phyloP scores from a whole-genome alignment of 345 rosid genomes.

The Eucalyptus fibrosa region DNA sequence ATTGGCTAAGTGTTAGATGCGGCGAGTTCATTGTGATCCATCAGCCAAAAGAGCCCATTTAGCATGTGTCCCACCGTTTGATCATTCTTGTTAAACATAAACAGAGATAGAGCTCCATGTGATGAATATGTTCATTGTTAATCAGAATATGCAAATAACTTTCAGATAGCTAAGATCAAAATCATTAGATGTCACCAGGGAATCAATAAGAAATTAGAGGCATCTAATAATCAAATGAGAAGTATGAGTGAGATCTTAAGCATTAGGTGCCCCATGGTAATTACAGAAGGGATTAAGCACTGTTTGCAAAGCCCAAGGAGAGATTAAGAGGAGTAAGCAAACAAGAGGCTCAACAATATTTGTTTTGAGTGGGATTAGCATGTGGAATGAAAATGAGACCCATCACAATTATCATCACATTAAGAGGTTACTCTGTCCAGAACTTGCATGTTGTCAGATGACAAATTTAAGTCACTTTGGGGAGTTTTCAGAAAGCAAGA shows the following conservation, averaged over 20 bases:
- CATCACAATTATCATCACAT: neutral
- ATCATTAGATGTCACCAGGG: neutral
- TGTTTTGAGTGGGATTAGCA: neutral
- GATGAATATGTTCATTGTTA: neutral
- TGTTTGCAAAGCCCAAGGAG: neutral
- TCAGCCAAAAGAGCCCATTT: neutral
- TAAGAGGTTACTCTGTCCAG: neutral
- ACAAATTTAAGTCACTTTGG: neutral
- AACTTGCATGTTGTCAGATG: neutral
- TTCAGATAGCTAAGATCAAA: neutral
- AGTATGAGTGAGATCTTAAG: neutral
- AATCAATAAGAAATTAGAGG: neutral
- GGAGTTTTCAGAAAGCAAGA: neutral
- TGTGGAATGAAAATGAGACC: neutral
- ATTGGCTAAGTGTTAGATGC: neutral
- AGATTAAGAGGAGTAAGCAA: neutral
- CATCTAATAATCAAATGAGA: neutral
- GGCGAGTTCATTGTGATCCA: neutral
- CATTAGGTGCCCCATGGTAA: neutral
- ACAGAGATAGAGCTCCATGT: neutral
- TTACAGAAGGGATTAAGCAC: neutral
- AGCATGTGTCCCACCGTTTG: neutral
- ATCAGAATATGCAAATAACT: neutral
- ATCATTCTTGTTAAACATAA: neutral
- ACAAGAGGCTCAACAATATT: neutral